Conservation (phyloP, 495 filamentous ascomycete species). For the Neurospora hispaniola region DNA sequence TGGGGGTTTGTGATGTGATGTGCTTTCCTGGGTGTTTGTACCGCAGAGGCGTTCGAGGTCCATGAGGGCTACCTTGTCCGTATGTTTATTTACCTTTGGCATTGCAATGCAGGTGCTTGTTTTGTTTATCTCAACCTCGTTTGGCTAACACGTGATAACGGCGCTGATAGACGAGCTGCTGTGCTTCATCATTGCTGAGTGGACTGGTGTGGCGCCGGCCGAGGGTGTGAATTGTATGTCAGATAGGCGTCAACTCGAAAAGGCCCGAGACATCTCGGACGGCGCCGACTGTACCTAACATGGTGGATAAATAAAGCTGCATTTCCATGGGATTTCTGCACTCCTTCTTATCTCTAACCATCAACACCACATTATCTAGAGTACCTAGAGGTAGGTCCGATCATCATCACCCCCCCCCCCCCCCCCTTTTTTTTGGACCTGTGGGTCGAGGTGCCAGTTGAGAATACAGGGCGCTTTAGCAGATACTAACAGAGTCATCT, state of each 20-base stretch:
- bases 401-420: no score
- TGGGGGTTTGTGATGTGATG: constrained; percentile 21
- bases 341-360: no score
- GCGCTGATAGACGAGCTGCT: neutral
- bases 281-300: neutral
- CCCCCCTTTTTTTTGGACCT: no score
- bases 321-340: no score
- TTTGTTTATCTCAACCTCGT: neutral
- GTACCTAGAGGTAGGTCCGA: no score
- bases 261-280: neutral
- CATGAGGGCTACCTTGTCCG: no score
- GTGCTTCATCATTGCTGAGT: neutral
- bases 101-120: neutral
- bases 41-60: neutral
- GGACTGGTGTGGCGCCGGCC: neutral
- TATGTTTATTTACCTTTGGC: neutral
- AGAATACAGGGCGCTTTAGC: neutral
- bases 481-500: neutral
- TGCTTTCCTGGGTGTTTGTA: neutral
- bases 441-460: neutral
- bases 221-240: neutral
- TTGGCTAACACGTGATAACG: neutral
- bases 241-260: neutral
- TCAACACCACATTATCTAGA: no score
- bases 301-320: no score